Conservation (phyloP, 352 stramenopile species). For the Thalassiosira sp. region DNA sequence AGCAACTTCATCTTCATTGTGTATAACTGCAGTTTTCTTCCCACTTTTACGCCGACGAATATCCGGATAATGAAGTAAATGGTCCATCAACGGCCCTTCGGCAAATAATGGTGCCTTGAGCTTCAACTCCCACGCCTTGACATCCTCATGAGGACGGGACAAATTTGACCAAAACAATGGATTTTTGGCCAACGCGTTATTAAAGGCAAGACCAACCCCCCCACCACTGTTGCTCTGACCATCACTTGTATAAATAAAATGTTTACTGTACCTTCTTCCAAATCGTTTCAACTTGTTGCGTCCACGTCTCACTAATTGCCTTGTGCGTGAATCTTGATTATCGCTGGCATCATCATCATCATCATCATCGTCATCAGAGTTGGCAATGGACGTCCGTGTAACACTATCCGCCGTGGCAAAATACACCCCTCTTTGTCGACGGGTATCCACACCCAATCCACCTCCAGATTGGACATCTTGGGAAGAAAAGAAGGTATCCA, state of each 20-base stretch:
- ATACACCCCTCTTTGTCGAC: neutral
- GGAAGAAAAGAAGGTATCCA: neutral
- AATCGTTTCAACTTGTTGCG: neutral
- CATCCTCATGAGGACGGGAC: too few relatives aligned
- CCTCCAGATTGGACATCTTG: neutral
- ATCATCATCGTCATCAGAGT: neutral
- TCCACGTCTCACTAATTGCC: neutral
- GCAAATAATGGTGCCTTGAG: neutral
- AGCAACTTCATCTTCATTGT: neutral
- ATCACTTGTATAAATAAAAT: neutral
- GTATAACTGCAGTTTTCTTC: neutral
- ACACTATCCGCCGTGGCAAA: neutral
- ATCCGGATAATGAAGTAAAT: constrained; percentile 4
- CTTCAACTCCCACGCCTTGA: constrained; percentile 4
- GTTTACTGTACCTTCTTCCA: neutral
- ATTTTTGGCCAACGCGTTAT: too few relatives aligned
- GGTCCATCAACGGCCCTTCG: constrained; percentile 10
- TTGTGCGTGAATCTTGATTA: neutral
- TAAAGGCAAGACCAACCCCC: too few relatives aligned
- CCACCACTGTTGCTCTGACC: neutral
- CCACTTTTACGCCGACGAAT: constrained; percentile 7
- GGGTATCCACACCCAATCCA: neutral
- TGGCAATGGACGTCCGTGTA: neutral
- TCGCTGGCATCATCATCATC: neutral
- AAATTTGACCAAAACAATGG: neutral